Base-by-base conservation (phyloP, 2,329 filamentous ascomycete genomes). In the Ramularia collo-cygni region DNA sequence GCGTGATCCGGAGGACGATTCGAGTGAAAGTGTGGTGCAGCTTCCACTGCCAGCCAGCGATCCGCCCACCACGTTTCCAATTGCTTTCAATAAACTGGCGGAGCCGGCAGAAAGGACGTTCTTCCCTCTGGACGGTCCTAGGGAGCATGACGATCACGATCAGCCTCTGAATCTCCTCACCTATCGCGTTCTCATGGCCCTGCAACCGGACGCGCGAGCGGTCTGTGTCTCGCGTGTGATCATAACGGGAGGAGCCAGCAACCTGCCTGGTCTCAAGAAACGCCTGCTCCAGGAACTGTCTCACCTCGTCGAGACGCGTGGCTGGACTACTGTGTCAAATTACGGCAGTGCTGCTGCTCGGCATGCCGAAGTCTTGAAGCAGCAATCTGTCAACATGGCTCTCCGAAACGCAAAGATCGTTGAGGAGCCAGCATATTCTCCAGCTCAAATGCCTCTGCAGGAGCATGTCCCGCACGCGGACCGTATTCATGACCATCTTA, bases 221-320 rank as follows among this genome's bases (percentile, higher is more conserved):
- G 66, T 82, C 4, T 95, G 90, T 62, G 92, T 95, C 79, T 81
- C 88, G 1, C 83, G 90, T 28, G 84, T 96, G 32, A 70, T 95
- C 12, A 84, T 98, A 56, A 83, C 82, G 0, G 92, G 92, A 21
- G 87, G 87, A 2, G 83, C 83, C 34, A 79, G 87, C 4, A 75
- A 75, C 17, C 79, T 95, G 7, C 75, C 89, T 1, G 92, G 92
- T 1, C 66, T 98, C 17, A 87, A 85, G 50, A 71, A 74, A 16
- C 78, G 90, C 17, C 73, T 95, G 27, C 64, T 95, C 21, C 75
- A 83, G 41, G 89, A 96, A 53, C 65, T 96, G 1, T 72, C 75
- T 3, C 64, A 67, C 1, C 66, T 95, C 1, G 72, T 92, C 4
- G 69, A 79, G 12, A 67, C 72, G 31, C 70, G 79, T 46, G 85